A percentile compares a stretch with the other conserved stretches of the same genome.
These are phyloP conservation scores for Phytophthora fragariaefolia DNA, from an alignment of 352 stramenopile species.

Conservation along the genomic window DNA sequence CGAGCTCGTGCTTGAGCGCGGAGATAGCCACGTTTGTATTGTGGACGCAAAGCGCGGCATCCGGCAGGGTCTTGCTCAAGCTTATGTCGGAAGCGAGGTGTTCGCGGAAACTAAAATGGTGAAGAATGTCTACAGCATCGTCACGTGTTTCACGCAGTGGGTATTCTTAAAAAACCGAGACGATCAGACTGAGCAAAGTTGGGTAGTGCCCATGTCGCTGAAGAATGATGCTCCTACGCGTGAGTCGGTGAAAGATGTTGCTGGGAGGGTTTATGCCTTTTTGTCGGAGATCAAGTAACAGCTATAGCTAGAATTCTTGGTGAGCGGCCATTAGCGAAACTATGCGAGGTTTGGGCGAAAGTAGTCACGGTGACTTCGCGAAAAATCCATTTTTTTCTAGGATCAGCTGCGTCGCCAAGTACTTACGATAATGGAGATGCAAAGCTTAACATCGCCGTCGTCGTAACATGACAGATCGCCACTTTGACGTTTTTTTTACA, in stretches of 20 bases:
- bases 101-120: neutral
- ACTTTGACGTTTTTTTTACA: no score
- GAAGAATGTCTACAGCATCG: constrained; percentile 5
- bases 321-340: no score
- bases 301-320: no score
- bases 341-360: no score
- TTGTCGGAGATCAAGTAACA: constrained; percentile 5
- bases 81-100: constrained; percentile 2
- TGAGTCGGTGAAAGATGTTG: constrained; percentile 1
- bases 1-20: constrained; percentile 10
- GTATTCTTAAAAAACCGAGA: neutral
- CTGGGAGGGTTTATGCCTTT: constrained; percentile 2
- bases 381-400: no score
- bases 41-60: constrained; percentile 1
- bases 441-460: no score
- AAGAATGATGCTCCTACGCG: constrained; percentile 2
- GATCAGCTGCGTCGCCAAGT: no score
- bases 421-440: no score
- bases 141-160: neutral
- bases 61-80: neutral
- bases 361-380: no score
- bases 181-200: neutral
- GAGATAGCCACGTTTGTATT: neutral
- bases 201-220: neutral
- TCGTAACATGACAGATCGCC: no score